Percentiles rank a stretch among this genome's conserved stretches.
Evolutionary conservation across 768 basidiomycete species (phyloP).

Genomic region (Kwoniella sp.): DNA sequence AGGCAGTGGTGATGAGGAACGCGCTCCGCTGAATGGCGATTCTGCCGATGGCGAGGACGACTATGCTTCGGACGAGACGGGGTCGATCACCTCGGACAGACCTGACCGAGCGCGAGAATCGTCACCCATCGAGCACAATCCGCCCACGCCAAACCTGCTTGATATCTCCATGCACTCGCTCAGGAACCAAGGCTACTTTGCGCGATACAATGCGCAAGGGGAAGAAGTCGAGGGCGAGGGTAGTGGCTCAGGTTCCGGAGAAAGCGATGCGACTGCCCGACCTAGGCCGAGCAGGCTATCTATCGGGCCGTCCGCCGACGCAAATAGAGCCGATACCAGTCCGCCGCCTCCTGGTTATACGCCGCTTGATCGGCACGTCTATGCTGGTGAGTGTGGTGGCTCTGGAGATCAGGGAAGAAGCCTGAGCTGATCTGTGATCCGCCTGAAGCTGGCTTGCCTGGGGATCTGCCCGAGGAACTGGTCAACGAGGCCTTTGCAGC

Average conservation of each 20-base stretch:
- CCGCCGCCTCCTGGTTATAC: constrained; percentile 49
- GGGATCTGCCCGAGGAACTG: constrained; percentile 87
- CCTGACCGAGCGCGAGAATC: constrained; percentile 10
- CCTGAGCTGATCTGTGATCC: constrained; percentile 54
- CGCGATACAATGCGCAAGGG: constrained; percentile 15
- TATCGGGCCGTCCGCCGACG: neutral
- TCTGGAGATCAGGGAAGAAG: neutral
- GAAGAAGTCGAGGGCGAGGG: constrained; percentile 20
- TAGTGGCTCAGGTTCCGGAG: constrained; percentile 26
- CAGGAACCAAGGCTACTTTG: constrained; percentile 32
- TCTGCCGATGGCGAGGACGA: constrained; percentile 9
- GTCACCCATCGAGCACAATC: constrained; percentile 49
- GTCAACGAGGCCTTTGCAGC: constrained; percentile 82
- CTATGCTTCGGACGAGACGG: constrained; percentile 5
- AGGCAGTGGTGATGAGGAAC: constrained; percentile 6
- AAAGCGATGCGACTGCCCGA: constrained; percentile 40
- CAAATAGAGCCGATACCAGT: constrained; percentile 22
- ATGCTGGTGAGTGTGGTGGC: constrained; percentile 26
- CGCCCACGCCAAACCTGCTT: constrained; percentile 53
- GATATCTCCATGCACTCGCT: constrained; percentile 53
- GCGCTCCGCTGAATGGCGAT: constrained; percentile 12
- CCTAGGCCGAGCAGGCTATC: neutral
- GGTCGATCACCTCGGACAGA: neutral
- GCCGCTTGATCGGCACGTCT: constrained; percentile 44
- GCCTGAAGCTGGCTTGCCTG: constrained; percentile 82